Percentiles rank a stretch among this genome's conserved stretches.
These are phyloP conservation scores for Triticum dicoccoides DNA, from an alignment of 176 grass and related monocot genomes.

Conservation along the genomic window DNA sequence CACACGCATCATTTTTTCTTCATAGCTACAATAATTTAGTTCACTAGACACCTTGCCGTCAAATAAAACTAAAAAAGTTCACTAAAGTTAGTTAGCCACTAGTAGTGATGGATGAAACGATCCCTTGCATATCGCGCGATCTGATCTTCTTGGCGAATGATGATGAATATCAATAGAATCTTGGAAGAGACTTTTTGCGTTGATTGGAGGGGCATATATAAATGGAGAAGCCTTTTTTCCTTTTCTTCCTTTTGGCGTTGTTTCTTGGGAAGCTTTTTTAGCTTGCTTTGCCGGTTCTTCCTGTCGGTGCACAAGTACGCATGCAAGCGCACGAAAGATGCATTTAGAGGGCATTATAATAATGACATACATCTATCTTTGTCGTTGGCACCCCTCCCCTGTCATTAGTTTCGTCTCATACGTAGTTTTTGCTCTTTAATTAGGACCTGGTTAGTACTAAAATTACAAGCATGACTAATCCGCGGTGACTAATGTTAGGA, in stretches of 20 bases:
- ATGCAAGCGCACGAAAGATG: background rate
- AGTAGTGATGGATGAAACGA: background rate
- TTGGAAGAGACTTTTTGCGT: constrained; percentile 13
- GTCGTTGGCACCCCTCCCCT: background rate
- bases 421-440: background rate
- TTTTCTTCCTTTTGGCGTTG: background rate
- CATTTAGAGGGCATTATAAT: background rate
- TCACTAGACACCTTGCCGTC: too few relatives aligned
- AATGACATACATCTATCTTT: background rate
- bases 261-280: constrained; percentile 14
- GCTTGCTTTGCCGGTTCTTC: constrained; percentile 15
- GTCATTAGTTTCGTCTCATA: background rate
- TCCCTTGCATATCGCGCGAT: background rate
- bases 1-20: background rate
- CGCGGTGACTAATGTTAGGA: background rate
- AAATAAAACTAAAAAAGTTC: background rate
- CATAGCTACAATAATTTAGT: background rate
- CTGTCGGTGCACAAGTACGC: constrained; percentile 42
- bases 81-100: background rate
- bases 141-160: constrained; percentile 27
- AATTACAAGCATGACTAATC: background rate
- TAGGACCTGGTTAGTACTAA: background rate
- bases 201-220: constrained; percentile 29
- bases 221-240: background rate
- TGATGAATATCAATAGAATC: constrained; percentile 46